phyloP scores from a whole-genome alignment of 2,329 filamentous ascomycete genomes.

The Aureobasidium sp. region DNA sequence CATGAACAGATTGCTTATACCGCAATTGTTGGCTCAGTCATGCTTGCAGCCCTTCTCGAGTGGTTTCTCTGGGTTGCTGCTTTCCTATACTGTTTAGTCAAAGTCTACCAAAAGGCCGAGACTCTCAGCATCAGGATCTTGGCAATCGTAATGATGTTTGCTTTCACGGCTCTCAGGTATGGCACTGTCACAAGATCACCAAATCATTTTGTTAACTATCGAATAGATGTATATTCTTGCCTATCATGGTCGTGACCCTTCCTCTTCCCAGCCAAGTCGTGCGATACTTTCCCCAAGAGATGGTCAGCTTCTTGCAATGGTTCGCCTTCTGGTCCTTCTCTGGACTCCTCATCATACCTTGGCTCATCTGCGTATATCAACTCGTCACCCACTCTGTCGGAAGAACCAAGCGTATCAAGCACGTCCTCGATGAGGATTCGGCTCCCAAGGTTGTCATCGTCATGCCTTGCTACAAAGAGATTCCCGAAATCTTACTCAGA shows the following conservation, averaged over 20 bases:
- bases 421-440: constrained; percentile 71
- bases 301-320: constrained; percentile 75
- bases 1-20: constrained; percentile 69
- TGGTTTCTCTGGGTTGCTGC: constrained; percentile 95
- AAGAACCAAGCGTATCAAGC: constrained; percentile 71
- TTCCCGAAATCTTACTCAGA: constrained; percentile 71
- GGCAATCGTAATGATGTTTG: constrained; percentile 62
- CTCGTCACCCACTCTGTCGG: constrained; percentile 82
- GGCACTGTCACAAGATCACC: constrained; percentile 17
- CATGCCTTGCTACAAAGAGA: constrained; percentile 95
- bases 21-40: constrained; percentile 67
- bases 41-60: constrained; percentile 78
- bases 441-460: constrained; percentile 93
- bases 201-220: neutral
- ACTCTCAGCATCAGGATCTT: constrained; percentile 75
- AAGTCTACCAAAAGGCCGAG: constrained; percentile 83
- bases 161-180: constrained; percentile 71
- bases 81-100: constrained; percentile 82
- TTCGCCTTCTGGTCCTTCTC: constrained; percentile 95
- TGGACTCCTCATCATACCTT: constrained; percentile 74
- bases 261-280: constrained; percentile 69
- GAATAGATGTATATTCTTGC: constrained; percentile 70
- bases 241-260: constrained; percentile 88
- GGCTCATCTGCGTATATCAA: constrained; percentile 88
- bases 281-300: constrained; percentile 58